Evolutionary conservation across 208 protist genomes (phyloP), one percentile per base, ranked within the genome.

Genomic region (Crithidia fasciculata): DNA sequence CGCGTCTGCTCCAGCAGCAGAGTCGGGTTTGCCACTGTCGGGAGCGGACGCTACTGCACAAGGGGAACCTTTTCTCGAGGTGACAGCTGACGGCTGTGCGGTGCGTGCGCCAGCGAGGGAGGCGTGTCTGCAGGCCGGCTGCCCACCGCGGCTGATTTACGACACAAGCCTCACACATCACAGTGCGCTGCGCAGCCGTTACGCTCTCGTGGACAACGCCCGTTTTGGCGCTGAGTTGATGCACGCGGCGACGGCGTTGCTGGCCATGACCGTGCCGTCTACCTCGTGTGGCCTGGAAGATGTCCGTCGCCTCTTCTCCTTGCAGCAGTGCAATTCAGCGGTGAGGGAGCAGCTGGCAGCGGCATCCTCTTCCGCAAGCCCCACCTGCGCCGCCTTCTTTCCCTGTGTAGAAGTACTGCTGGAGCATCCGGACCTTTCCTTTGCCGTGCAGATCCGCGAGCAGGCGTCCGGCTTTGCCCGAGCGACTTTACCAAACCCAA

Each of bases 361-460:
- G 28, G 28, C 28, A 28, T 28, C 28, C 45, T 53, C 61, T 52
- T 8, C 12, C 16, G 7, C n/a, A 4, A 18, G 18, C 5, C 2
- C 43, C 8, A 37, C 2, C 2, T 55, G 45, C 36, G 19, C 5
- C 5, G 4, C 13, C 18, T 76, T 79, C 43, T 90, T 91, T 28
- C 77, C 82, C 3, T 76, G 76, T 55, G 68, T 84, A 7, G 65
- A 75, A 55, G 68, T 71, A 39, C 55, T 94, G 39, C 67, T 89
- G 39, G 77, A 83, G 16, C 86, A 91, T 55, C 86, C 82, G 0
- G 83, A 94, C 8, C 54, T 90, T 0, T 55, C 75, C 54, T 94
- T 90, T 57, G 79, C 81, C 12, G 16, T 91, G n/a, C 41, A 82
- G 15, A 19, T 83, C 8, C 62, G 43, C n/a, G 74, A 81, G 41